phyloP scores from a whole-genome alignment of 1,139 yeast species.

The Suhomyces guaymorum region DNA sequence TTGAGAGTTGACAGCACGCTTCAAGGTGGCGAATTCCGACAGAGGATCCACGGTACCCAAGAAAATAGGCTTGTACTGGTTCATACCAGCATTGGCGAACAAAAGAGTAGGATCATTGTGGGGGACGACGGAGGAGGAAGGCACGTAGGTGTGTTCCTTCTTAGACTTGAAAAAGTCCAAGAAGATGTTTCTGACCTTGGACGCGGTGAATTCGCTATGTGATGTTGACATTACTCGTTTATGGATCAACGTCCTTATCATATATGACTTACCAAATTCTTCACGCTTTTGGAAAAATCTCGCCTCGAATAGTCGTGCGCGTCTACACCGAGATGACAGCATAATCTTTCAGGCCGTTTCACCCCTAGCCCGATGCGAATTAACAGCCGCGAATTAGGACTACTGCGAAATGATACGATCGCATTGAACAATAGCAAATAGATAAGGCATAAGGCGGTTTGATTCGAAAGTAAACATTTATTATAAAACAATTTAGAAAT shows the following conservation, averaged over 20 bases:
- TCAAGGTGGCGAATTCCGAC: conserved; percentile 78
- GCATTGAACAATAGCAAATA: no score
- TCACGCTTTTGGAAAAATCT: conserved; percentile 4
- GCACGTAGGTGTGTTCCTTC: conserved; percentile 73
- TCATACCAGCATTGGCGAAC: conserved; percentile 98
- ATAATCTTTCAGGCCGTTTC: background rate
- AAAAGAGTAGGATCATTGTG: conserved; percentile 95
- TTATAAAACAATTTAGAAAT: conserved; percentile 13
- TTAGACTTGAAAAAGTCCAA: conserved; percentile 71
- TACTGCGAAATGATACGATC: no score
- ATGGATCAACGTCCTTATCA: conserved; percentile 19
- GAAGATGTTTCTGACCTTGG: conserved; percentile 83
- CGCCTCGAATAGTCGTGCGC: conserved; percentile 8
- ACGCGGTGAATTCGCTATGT: conserved; percentile 58
- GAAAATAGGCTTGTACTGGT: conserved; percentile 95
- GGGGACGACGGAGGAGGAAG: conserved; percentile 94
- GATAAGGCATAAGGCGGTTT: conserved; percentile 1
- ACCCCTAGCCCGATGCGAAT: no score
- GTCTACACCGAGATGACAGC: conserved; percentile 2
- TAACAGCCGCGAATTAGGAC: no score
- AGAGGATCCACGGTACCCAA: conserved; percentile 96
- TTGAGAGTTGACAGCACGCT: conserved; percentile 92
- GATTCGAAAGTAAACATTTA: conserved; percentile 7
- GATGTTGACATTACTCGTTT: conserved; percentile 22
- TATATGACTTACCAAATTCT: conserved; percentile 12